A percentile compares a stretch with the other conserved stretches of the same genome.
These are phyloP conservation scores for Populus hybrid DNA, from an alignment of 441 rosid genomes.

Conservation along the genomic window DNA sequence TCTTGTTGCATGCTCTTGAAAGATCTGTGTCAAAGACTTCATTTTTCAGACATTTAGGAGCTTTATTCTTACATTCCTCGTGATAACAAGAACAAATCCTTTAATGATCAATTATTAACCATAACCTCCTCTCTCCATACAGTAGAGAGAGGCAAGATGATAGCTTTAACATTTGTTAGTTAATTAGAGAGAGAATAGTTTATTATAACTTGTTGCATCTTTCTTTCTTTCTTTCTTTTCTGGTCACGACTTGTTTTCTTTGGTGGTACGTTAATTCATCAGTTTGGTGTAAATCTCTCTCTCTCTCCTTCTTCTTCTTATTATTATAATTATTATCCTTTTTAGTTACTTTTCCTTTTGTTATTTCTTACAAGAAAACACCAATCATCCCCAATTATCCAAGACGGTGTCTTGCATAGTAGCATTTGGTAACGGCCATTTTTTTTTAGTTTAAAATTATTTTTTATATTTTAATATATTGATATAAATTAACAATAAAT, in stretches of 20 bases:
- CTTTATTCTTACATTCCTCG: neutral
- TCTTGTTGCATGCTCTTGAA: neutral
- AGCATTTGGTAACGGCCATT: too few relatives aligned
- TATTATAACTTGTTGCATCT: neutral
- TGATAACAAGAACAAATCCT: neutral
- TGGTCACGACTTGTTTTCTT: constrained; percentile 8
- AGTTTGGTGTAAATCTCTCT: constrained; percentile 11
- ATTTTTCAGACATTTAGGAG: neutral
- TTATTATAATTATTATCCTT: neutral
- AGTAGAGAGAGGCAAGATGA: neutral
- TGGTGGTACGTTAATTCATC: constrained; percentile 19
- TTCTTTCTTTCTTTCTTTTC: neutral
- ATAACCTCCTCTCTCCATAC: neutral
- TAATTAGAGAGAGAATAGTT: neutral
- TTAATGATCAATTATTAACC: neutral
- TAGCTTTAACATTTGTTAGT: neutral
- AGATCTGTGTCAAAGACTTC: neutral
- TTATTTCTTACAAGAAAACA: neutral
- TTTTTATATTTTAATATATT: too few relatives aligned
- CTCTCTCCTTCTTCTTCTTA: neutral
- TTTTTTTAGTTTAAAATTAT: too few relatives aligned
- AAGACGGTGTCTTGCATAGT: neutral
- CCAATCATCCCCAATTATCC: neutral
- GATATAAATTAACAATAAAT: too few relatives aligned
- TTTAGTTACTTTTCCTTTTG: neutral